These are phyloP conservation scores for Colletotrichum siamense DNA, from an alignment of 2,329 filamentous ascomycete species.

Conservation along the genomic window DNA sequence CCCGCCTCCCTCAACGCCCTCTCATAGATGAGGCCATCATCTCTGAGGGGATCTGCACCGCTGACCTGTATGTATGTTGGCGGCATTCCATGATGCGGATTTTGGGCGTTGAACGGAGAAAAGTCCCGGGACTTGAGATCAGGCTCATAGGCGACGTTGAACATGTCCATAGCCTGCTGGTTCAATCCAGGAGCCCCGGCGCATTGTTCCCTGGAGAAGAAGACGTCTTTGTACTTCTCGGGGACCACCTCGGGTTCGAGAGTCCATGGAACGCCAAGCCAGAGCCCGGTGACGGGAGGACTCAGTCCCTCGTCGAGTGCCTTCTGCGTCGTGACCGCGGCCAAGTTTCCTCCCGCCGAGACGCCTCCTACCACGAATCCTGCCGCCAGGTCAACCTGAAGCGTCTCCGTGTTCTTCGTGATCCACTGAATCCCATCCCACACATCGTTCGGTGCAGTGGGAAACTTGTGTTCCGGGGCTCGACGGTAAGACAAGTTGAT, in stretches of 20 bases:
- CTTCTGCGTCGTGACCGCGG: conserved; percentile 9
- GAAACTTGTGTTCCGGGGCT: conserved; percentile 51
- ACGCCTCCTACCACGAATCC: conserved; percentile 29
- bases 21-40: conserved; percentile 59
- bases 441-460: conserved; percentile 44
- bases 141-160: conserved; percentile 33
- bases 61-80: conserved; percentile 54
- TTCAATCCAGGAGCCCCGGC: conserved; percentile 38
- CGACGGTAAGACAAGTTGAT: conserved; percentile 53
- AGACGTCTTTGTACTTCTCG: conserved; percentile 41
- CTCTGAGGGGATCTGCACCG: conserved; percentile 54
- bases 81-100: conserved; percentile 39
- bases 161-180: conserved; percentile 25
- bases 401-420: not conserved
- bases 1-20: conserved; percentile 46
- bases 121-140: conserved; percentile 31
- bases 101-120: conserved; percentile 36
- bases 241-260: conserved; percentile 17
- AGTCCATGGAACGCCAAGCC: not conserved
- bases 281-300: not conserved
- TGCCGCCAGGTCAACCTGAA: conserved; percentile 9
- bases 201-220: conserved; percentile 46
- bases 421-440: conserved; percentile 35
- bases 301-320: not conserved
- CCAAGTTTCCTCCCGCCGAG: conserved; percentile 31